These are phyloP conservation scores for Aspergillus pseudoviridinutans DNA, from an alignment of 2,329 filamentous ascomycete species.

Conservation along the genomic window DNA sequence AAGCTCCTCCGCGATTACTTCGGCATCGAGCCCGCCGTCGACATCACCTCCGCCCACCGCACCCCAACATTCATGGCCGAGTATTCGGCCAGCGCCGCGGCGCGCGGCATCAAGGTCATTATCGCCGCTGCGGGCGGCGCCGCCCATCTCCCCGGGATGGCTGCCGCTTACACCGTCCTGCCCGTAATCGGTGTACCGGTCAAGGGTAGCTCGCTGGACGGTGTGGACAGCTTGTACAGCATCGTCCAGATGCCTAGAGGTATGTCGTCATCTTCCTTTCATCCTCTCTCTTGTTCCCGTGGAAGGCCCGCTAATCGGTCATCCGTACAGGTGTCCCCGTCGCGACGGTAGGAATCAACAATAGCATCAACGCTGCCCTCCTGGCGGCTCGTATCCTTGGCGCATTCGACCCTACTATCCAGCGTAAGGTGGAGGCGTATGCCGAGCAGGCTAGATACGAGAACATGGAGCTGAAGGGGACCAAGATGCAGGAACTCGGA, in stretches of 20 bases:
- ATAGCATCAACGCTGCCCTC: slow-evolving; percentile 71
- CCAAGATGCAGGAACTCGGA: slow-evolving; percentile 40
- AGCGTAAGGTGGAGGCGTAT: slow-evolving; percentile 42
- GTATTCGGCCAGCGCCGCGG: slow-evolving; percentile 60
- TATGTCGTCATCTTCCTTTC: slow-evolving; percentile 30
- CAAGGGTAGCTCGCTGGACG: slow-evolving; percentile 68
- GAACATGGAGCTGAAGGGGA: slow-evolving; percentile 42
- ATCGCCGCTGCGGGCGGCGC: slow-evolving; percentile 74
- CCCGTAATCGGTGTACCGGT: slow-evolving; percentile 77
- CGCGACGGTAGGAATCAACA: slow-evolving; percentile 75
- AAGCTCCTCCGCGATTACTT: slow-evolving; percentile 43
- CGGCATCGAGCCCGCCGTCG: slow-evolving; percentile 41
- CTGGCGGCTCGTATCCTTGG: slow-evolving; percentile 68
- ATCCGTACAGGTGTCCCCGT: slow-evolving; percentile 59
- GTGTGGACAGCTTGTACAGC: slow-evolving; percentile 65
- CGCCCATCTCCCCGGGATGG: slow-evolving; percentile 71
- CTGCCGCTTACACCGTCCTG: slow-evolving; percentile 64
- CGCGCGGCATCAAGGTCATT: slow-evolving; percentile 65
- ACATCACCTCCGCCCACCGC: slow-evolving; percentile 56
- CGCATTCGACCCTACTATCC: slow-evolving; percentile 40
- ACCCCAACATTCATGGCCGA: slow-evolving; percentile 68
- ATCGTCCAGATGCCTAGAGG: slow-evolving; percentile 72
- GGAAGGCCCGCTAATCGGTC: neutral
- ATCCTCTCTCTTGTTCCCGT: neutral
- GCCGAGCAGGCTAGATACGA: slow-evolving; percentile 39